phyloP scores from a whole-genome alignment of 2,329 filamentous ascomycete genomes.

The Cadophora gregata region DNA sequence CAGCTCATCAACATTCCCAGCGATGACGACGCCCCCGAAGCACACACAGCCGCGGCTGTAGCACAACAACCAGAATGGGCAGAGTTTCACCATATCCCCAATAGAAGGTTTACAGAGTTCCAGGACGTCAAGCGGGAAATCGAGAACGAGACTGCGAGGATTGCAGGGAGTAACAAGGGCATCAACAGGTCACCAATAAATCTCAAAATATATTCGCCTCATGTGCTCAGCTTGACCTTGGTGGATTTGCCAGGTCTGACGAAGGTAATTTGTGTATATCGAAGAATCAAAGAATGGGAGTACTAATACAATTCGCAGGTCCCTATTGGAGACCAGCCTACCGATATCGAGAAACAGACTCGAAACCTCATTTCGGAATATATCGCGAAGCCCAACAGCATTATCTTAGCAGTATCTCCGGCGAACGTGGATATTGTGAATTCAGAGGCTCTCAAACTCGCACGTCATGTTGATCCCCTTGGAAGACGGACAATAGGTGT shows the following conservation, averaged over 20 bases:
- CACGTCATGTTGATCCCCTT: conserved; percentile 93
- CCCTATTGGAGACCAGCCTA: conserved; percentile 95
- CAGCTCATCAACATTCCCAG: conserved; percentile 96
- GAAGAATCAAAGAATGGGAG: not conserved
- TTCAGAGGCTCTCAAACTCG: conserved; percentile 95
- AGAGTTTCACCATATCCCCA: conserved; percentile 94
- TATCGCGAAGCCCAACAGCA: conserved; percentile 98
- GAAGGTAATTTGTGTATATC: conserved; percentile 63
- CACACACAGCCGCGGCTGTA: conserved; percentile 79
- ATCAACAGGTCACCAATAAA: conserved; percentile 98
- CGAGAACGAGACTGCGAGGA: conserved; percentile 92
- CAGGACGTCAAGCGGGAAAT: conserved; percentile 94
- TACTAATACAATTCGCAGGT: conserved; percentile 58
- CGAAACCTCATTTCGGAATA: conserved; percentile 96
- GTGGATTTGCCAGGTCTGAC: conserved; percentile 96
- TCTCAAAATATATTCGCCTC: conserved; percentile 96
- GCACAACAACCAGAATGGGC: conserved; percentile 77
- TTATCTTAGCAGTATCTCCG: conserved; percentile 93
- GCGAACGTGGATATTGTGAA: conserved; percentile 99
- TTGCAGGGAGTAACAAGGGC: conserved; percentile 96
- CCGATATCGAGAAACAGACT: conserved; percentile 98
- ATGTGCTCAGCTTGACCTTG: conserved; percentile 93
- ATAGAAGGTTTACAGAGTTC: conserved; percentile 89
- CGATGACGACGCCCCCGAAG: conserved; percentile 68
- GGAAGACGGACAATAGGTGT: conserved; percentile 96